Base-by-base conservation (phyloP, 31 red algal species). In the Odonthalia washingtoniensis region DNA sequence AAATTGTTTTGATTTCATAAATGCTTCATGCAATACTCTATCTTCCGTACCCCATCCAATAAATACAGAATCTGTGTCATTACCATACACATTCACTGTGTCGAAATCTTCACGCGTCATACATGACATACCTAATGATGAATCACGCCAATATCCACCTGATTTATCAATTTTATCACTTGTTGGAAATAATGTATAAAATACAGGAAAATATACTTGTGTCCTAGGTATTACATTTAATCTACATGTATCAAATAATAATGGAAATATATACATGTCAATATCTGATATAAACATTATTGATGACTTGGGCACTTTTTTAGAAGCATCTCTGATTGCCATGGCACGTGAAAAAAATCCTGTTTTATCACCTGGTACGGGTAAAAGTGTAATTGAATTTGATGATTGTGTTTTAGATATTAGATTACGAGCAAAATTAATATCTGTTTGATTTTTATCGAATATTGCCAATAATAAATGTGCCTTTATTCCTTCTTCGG, bases 191-290 rank as follows among this genome's bases (percentile, higher is more conserved):
- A 94, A 60, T 52, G 75, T 94, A 69, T 94, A 94, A 44, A 94
- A 89, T 1, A 94, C 86, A 12, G 92, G 92, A 80, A 94, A 89
- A 81, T 94, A 94, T 1, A 90, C 92, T 39, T 94, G 92, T 45
- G 79, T 70, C 3, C 92, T 86, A 39, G 81, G 60, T 39, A 94
- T 87, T 4, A 81, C 70, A 74, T 94, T 94, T 12, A 49, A 74
- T 1, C 63, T 70, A 57, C 92, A 94, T 45, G 77, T 94, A 35
- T 80, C 81, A 74, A 94, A 77, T 75, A 86, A 76, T 35, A 80
- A 24, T 1, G 86, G 80, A 38, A 86, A 90, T 61, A 90, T 82
- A 24, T 89, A 80, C 85, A 94, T 86, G 61, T 94, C 92, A 42
- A 94, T 70, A 75, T 94, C 92, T 5, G 75, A 42, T 6, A 94